phyloP scores from a whole-genome alignment of 1,139 yeast species.

The Yamadazyma songkhlaensis region DNA sequence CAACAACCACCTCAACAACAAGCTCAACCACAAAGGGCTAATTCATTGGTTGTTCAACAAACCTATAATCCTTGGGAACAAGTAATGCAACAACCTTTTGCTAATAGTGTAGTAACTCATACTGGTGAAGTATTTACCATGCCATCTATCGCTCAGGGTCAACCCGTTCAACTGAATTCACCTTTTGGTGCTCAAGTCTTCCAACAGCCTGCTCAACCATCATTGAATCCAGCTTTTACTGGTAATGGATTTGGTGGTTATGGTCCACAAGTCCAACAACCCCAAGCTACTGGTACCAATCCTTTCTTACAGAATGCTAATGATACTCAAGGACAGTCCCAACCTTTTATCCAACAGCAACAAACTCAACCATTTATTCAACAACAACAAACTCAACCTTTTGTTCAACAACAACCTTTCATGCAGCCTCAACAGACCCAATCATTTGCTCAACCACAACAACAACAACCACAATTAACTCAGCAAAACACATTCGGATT shows the following conservation, averaged over 20 bases:
- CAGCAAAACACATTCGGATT: conserved; percentile 13
- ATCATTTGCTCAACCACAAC: conserved; percentile 7
- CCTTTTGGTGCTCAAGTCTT: conserved; percentile 10
- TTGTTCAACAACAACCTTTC: conserved; percentile 8
- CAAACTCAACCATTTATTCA: conserved; percentile 11
- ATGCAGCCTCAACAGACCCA: conserved; percentile 2
- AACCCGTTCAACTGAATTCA: conserved; percentile 14
- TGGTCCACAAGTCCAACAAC: conserved; percentile 26
- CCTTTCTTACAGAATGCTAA: conserved; percentile 21
- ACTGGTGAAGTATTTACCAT: conserved; percentile 11
- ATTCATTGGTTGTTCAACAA: conserved; percentile 38
- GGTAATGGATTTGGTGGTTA: conserved; percentile 62
- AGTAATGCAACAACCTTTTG: conserved; percentile 9
- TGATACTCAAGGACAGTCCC: conserved; percentile 12
- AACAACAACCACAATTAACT: conserved; percentile 7
- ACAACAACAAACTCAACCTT: conserved; percentile 15
- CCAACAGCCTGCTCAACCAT: conserved; percentile 12
- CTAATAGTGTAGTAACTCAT: conserved; percentile 10
- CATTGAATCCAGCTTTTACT: conserved; percentile 35
- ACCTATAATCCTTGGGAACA: conserved; percentile 47
- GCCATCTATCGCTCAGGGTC: conserved; percentile 15
- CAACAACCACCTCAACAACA: conserved; percentile 5
- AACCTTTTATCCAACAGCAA: conserved; percentile 7
- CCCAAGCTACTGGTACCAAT: conserved; percentile 23
- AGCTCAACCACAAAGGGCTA: conserved; percentile 20